Evolutionary conservation across 306 rosid species (phyloP), one percentile per base, ranked within the genome.

Genomic region (Malus domestica): DNA sequence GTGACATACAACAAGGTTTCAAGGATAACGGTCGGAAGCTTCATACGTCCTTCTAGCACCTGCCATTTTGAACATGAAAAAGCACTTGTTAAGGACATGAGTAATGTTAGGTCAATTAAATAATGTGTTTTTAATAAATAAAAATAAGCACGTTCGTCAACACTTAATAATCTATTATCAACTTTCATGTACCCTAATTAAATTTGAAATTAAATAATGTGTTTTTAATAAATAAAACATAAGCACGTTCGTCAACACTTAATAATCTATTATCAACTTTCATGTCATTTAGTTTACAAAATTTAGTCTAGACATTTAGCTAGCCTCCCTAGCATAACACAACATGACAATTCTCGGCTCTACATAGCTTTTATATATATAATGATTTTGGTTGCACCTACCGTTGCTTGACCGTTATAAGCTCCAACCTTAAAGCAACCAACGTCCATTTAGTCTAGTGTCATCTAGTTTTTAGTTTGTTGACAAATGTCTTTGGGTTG

Each of bases 51-150:
- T 42, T 68, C 82, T 11, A 23, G 22, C 15, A 16, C 46, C 54
- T 68, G 77, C 64, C 38, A 65, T 15, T 63, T 80, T 64, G 64
- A 80, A 72, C 75, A 78, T 54, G 84, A 74, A 64, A 73, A 68
- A 77, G 55, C 44, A 42, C 63, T 77, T 22, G 45, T 73, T 51
- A 54, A 54, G 23, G 58, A 69, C 42, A 38, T 8, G 9, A 38
- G 2, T 1, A 7, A 38, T 38, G 42, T 8, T 38, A 38, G 0
- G 10, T 38, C 8, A 38, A 38, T 38, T 38, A 35, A 35, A 35
- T 35, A 38, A 38, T 38, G 2, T 7, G 42, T 38, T 7, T 35
- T 2, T 38, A 7, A 7, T 38, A 7, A 35, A 33, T 29, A 30
- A 35, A 38, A 38, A 35, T 1, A 35, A 38, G 2, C 9, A 38